phyloP scores from a whole-genome alignment of 2,329 filamentous ascomycete species.

The Albophoma yamanashiensis region DNA sequence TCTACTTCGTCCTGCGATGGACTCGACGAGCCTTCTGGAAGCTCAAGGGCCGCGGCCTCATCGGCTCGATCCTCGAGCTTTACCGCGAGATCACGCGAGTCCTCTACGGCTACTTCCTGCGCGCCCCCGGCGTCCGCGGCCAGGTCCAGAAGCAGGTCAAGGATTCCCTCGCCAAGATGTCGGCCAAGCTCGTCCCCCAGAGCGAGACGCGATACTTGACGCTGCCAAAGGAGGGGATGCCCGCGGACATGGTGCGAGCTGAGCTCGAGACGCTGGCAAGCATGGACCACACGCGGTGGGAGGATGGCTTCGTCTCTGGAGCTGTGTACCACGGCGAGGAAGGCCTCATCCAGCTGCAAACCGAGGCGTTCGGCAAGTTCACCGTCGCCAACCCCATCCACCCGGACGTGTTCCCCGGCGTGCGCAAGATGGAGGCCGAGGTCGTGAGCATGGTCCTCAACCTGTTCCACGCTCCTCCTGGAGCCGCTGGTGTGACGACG shows the following conservation, averaged over 20 bases:
- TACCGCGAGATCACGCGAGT: constrained; percentile 63
- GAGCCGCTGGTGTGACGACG: constrained; percentile 78
- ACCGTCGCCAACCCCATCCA: constrained; percentile 95
- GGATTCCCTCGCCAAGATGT: constrained; percentile 69
- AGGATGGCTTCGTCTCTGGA: constrained; percentile 87
- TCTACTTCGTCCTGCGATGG: constrained; percentile 79
- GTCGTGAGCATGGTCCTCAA: constrained; percentile 89
- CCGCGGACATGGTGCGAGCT: constrained; percentile 62
- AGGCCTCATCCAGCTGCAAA: constrained; percentile 71
- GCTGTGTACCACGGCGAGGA: constrained; percentile 94
- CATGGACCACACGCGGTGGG: constrained; percentile 94
- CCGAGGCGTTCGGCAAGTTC: constrained; percentile 87
- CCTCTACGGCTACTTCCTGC: constrained; percentile 77
- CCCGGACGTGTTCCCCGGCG: constrained; percentile 94
- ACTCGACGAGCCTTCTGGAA: constrained; percentile 72
- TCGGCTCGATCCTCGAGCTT: constrained; percentile 66
- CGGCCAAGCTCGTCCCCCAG: constrained; percentile 70
- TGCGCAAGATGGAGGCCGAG: constrained; percentile 98
- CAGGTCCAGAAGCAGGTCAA: constrained; percentile 78
- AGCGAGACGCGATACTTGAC: constrained; percentile 62
- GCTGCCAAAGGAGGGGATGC: constrained; percentile 77
- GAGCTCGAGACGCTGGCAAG: constrained; percentile 70
- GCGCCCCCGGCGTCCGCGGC: constrained; percentile 73
- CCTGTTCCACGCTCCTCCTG: constrained; percentile 82
- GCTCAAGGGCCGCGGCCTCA: constrained; percentile 75